A percentile compares a stretch with the other conserved stretches of the same genome.
Conservation (phyloP, 805 yeast species). For the Zygosaccharomyces gambellarensis region DNA sequence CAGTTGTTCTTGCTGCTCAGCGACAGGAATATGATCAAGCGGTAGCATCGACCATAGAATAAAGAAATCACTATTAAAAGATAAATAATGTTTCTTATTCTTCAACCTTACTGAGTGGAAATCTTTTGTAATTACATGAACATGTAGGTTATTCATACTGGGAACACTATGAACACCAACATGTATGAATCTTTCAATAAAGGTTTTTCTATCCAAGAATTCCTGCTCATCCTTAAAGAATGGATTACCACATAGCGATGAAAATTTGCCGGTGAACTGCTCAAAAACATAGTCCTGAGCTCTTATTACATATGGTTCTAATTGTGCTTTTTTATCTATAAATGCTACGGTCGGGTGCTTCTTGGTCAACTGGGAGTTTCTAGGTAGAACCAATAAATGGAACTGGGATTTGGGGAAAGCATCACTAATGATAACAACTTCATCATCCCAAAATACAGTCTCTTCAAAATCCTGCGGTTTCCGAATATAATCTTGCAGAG, state of each 20-base stretch:
- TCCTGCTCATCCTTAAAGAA: constrained; percentile 17
- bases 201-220: constrained; percentile 15
- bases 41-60: constrained; percentile 50
- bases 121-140: constrained; percentile 69
- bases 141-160: constrained; percentile 61
- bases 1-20: constrained; percentile 37
- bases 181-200: constrained; percentile 34
- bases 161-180: constrained; percentile 71
- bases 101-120: constrained; percentile 51
- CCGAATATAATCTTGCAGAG: constrained; percentile 45
- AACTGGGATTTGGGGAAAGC: constrained; percentile 56
- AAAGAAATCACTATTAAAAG: constrained; percentile 64
- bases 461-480: constrained; percentile 40
- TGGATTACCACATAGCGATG: constrained; percentile 10
- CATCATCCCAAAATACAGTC: constrained; percentile 46
- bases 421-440: constrained; percentile 55
- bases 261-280: constrained; percentile 14
- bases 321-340: constrained; percentile 35
- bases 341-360: constrained; percentile 49
- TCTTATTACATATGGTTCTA: constrained; percentile 34
- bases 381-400: constrained; percentile 61
- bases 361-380: constrained; percentile 38
- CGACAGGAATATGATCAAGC: constrained; percentile 30
- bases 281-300: constrained; percentile 32
- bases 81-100: constrained; percentile 61